Evolutionary conservation across 2,329 filamentous ascomycete genomes (phyloP), one percentile per base, ranked within the genome.

Genomic region (Colletotrichum agaves): DNA sequence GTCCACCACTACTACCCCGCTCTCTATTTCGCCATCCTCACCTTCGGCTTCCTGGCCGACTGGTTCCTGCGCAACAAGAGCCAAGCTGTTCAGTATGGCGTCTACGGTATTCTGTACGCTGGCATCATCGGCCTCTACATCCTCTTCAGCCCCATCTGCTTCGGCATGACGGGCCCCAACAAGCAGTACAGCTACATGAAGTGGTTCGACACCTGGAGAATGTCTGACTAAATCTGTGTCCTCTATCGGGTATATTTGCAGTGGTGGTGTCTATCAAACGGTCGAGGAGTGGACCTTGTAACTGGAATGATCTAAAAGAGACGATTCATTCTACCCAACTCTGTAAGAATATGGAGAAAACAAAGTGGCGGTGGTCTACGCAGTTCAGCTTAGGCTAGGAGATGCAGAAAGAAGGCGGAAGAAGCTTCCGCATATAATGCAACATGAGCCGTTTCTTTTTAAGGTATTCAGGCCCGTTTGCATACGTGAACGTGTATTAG

Each of bases 1-100:
- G 96, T 99, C 61, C 96, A 99, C 80, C 96, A 99, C 83, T 99
- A 99, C 85, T 99, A 98, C 80, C 96, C 96, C 11, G 96, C 96
- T 10, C 88, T 99, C 11, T 99, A 98, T 84, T 99, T 98, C 79
- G 94, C 96, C 74, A 97, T 99, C 72, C 84, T 99, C 50, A 89
- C 88, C 15, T 89, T 94, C 70, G 95, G 94, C 61, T 99, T 99
- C 86, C 87, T 94, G 72, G 82, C 92, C 62, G 94, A 98, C 79
- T 98, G 93, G 90, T 84, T 90, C 70, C 88, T 93, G 52, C 87
- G 90, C 71, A 90, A 87, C 74, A 83, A 93, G 71, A 86, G 84
- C 72, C 87, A 87, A 75, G 82, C 79, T 46, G 74, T 93, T 33
- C 90, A 93, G 78, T 88, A 87, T 78, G 84, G 81, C 12, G 79